phyloP scores from a whole-genome alignment of 192 early-diverging fungal species.

The Oehlia diaphana region DNA sequence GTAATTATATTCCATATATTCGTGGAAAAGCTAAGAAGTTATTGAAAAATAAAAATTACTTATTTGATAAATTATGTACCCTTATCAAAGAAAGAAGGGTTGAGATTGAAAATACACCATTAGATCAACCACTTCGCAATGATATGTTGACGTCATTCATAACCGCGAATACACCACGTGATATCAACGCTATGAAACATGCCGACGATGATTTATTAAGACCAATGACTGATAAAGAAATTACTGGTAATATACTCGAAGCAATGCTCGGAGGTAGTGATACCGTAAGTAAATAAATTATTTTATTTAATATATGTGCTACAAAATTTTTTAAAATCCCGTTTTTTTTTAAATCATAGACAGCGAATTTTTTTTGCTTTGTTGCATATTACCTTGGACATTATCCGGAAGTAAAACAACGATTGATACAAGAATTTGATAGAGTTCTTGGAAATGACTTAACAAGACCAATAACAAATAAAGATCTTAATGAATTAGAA shows the following conservation, averaged over 20 bases:
- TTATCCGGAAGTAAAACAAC: constrained; percentile 1
- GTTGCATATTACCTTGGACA: background rate
- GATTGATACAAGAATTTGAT: background rate
- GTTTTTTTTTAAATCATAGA: constrained; percentile 3
- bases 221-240: constrained; percentile 21
- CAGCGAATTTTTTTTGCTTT: background rate
- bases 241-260: background rate
- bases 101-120: background rate
- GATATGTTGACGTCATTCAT: constrained; percentile 5
- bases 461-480: background rate
- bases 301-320: background rate
- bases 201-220: background rate
- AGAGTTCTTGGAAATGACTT: background rate
- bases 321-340: background rate
- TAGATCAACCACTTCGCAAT: background rate
- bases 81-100: constrained; percentile 13
- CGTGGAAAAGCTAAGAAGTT: background rate
- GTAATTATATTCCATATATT: background rate
- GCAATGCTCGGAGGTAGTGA: background rate
- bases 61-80: background rate
- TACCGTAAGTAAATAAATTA: background rate
- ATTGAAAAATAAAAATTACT: background rate
- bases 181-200: background rate
- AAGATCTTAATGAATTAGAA: constrained; percentile 3
- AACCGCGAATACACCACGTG: background rate